A percentile compares a stretch with the other conserved stretches of the same genome.
These are phyloP conservation scores for Hirschfeldia incana DNA, from an alignment of 345 rosid genomes.

Conservation along the genomic window DNA sequence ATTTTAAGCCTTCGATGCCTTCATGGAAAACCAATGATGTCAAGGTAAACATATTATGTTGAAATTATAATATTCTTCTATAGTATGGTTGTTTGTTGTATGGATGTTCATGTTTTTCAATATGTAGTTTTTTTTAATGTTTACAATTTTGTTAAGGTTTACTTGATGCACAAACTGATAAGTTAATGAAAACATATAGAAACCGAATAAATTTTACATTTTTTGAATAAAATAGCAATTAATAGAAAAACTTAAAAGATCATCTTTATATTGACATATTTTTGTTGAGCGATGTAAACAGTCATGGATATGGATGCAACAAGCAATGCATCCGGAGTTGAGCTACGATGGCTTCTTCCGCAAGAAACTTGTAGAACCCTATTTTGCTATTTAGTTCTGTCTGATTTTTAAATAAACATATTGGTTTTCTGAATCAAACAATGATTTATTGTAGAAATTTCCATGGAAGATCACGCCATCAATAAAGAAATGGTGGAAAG, in stretches of 20 bases:
- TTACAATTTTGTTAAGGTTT: background rate
- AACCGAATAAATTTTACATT: background rate
- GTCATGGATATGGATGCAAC: conserved; percentile 99
- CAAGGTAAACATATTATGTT: conserved; percentile 50
- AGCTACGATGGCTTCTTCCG: conserved; percentile 76
- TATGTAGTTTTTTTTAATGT: background rate
- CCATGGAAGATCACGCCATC: conserved; percentile 74
- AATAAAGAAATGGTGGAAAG: conserved; percentile 86
- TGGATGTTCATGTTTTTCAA: background rate
- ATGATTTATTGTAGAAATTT: conserved; percentile 36
- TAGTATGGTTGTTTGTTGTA: background rate
- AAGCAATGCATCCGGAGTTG: conserved; percentile 94
- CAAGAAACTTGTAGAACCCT: conserved; percentile 68
- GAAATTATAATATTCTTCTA: background rate
- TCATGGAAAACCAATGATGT: conserved; percentile 89
- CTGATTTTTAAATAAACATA: background rate
- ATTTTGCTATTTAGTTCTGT: background rate
- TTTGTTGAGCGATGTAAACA: conserved; percentile 39
- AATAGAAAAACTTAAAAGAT: background rate
- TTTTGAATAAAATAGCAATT: background rate
- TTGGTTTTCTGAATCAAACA: conserved; percentile 2
- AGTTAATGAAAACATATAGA: background rate
- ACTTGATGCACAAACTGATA: background rate
- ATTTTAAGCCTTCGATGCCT: conserved; percentile 63
- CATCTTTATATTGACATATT: background rate